Conservation (phyloP, 164 flowering plant genomes). For the Liriodendron chinense region DNA sequence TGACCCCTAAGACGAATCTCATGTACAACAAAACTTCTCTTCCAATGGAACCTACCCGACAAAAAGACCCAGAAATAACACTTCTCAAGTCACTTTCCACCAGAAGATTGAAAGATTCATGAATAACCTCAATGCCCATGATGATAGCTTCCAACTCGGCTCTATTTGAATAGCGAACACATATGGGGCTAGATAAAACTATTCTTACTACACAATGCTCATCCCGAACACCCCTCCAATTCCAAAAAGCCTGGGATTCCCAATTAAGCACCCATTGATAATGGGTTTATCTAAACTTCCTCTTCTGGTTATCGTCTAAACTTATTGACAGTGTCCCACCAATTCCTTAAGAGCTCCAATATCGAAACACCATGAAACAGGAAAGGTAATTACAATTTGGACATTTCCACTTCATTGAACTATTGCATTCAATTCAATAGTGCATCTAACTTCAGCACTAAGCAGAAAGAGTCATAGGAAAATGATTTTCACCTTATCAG, state of each 20-base stretch:
- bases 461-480: not conserved
- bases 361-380: too few species aligned
- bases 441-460: too few species aligned
- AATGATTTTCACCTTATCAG: conserved; percentile 63
- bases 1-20: not conserved
- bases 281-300: too few species aligned
- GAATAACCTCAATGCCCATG: not conserved
- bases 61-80: too few species aligned
- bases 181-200: not conserved
- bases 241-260: not conserved
- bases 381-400: too few species aligned
- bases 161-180: too few species aligned
- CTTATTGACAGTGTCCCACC: too few species aligned
- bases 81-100: not conserved
- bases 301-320: too few species aligned
- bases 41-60: not conserved
- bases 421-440: too few species aligned
- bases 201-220: not conserved
- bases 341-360: too few species aligned
- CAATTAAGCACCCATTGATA: not conserved
- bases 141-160: not conserved
- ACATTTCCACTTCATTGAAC: too few species aligned
- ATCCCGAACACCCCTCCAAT: not conserved
- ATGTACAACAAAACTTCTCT: not conserved
- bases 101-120: not conserved